Evolutionary conservation across 2,329 filamentous ascomycete species (phyloP), one percentile per base, ranked within the genome.

Genomic region (Stachybotrys elegans): DNA sequence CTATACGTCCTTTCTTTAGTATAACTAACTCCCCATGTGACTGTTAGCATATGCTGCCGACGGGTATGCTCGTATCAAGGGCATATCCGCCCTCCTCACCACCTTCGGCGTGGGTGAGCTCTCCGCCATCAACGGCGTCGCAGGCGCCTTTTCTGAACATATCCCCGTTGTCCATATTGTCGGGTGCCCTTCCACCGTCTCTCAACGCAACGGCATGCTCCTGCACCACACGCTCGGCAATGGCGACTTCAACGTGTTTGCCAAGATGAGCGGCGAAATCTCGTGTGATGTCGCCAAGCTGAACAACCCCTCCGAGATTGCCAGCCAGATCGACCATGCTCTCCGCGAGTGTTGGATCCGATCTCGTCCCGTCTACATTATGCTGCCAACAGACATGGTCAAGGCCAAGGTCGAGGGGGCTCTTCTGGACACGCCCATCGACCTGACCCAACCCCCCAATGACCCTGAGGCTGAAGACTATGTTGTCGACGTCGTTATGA

Each of bases 181-280:
- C 32, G 73, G 73, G 40, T 74, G 69, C 49, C 73, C 73, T 1
- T 71, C 71, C 12, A 73, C 70, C 29, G 55, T 68, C 45, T 73
- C 71, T 14, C 71, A 75, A 59, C 65, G 65, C 39, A 65, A 70
- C 42, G 68, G 68, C 51, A 71, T 73, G 66, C 62, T 75, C 25
- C 65, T 76, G 23, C 83, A 87, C 55, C 85, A 88, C 62, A 87
- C 84, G 1, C 77, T 88, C 2, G 83, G 81, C 44, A 86, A 88
- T 54, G 84, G 88, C 47, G 84, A 94, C 67, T 94, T 87, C 66
- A 83, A 86, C 48, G 86, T 89, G 43, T 95, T 94, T 62, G 76
- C 81, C 53, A 79, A 87, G 57, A 94, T 95, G 84, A 86, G 75
- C 60, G 71, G 76, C 38, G 66, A 80, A 41, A 81, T 94, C 53